Percentiles rank a stretch among this genome's conserved stretches.
Conservation (phyloP, 352 stramenopile species). For the Globisporangium echinulatum region DNA sequence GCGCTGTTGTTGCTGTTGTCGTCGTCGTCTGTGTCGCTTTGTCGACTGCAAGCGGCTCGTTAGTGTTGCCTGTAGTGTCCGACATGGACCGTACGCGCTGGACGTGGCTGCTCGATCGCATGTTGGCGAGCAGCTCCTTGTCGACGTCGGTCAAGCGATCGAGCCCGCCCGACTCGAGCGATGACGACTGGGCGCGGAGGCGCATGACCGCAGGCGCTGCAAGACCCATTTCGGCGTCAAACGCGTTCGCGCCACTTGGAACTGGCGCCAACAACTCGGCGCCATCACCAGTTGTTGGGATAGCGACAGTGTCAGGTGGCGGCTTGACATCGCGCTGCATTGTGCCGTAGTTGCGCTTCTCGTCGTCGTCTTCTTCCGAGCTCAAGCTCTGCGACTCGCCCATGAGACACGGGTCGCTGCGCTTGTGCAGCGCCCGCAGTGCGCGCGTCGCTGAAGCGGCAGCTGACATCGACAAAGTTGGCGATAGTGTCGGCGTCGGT, state of each 20-base stretch:
- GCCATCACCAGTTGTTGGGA: not conserved
- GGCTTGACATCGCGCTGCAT: not conserved
- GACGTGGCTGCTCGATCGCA: constrained; percentile 2
- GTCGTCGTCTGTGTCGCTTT: not conserved
- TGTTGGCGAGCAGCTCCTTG: constrained; percentile 2
- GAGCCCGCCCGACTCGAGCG: constrained; percentile 6
- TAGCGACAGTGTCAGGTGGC: no score
- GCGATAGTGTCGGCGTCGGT: not conserved
- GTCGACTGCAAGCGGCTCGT: not conserved
- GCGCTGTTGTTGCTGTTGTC: not conserved
- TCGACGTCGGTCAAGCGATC: constrained; percentile 4
- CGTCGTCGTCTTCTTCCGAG: constrained; percentile 14
- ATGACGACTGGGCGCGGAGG: constrained; percentile 12
- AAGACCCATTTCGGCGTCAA: constrained; percentile 8
- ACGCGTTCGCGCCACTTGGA: not conserved
- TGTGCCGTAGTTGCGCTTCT: constrained; percentile 11
- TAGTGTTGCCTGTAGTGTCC: not conserved
- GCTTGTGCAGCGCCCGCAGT: constrained; percentile 10
- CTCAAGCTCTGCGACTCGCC: constrained; percentile 17
- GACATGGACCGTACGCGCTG: constrained; percentile 9
- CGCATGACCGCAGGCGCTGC: not conserved
- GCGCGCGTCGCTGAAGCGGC: not conserved
- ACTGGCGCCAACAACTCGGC: not conserved
- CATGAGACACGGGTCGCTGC: constrained; percentile 15
- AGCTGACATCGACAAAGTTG: not conserved